Base-by-base conservation (phyloP, 2,329 filamentous ascomycete species). In the Ophiocordyceps unilateralis region DNA sequence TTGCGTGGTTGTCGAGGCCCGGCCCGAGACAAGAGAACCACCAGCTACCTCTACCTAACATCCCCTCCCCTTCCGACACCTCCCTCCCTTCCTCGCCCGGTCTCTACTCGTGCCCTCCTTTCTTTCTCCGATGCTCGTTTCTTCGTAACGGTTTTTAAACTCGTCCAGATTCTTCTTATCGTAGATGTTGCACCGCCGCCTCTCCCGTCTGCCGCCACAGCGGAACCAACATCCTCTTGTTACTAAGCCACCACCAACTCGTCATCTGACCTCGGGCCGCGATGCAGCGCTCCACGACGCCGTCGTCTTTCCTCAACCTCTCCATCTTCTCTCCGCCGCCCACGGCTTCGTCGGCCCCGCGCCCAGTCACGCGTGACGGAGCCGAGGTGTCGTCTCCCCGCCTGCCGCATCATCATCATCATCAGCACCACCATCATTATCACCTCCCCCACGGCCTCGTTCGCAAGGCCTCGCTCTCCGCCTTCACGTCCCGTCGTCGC, bases 391-490 rank as follows among this genome's bases (percentile, higher is more conserved):
- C 32, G 12, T 36, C 32, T 22, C 37, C 37, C 4, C 24, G n/a
- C 8, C 38, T 38, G 17, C 20, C 12, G 9, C n/a, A 32, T 48
- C 45, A 46, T 49, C 48, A 40, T 50, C 50, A 38, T 52, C 24
- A 56, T 64, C 21, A 26, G 5, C 23, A 6, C 23, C n/a, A 26
- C 47, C 45, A 46, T 49, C 48, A 40, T 50, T 50, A 37, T 52
- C 24, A 56, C 64, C 21, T 74, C 71, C 39, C 70, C 74, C 53
- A 61, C 64, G 44, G 19, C 72, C 70, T 36, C 15, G n/a, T 15
- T 19, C 36, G 36, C 36, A 38, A 38, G 38, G 65, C 74, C 46
- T 67, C 68, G 36, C 64, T 64, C 44, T 62, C 62, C 48, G 30
- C 40, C 17, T 63, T 66, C 21, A 37, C 41, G 22, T 23, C 24